phyloP scores from a whole-genome alignment of 129 eudicot genomes.

The Solidago caesia region DNA sequence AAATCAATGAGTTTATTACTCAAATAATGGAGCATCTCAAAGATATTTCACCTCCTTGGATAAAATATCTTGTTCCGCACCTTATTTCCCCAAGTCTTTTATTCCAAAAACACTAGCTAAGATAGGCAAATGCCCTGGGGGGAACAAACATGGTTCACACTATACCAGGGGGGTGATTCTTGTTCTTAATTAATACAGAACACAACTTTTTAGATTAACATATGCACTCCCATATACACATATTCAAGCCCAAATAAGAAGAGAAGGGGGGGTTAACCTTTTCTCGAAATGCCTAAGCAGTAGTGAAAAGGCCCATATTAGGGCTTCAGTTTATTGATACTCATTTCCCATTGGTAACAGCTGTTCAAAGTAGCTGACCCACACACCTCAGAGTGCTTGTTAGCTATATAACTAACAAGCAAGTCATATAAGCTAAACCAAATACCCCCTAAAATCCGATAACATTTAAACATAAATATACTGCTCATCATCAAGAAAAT shows the following conservation, averaged over 20 bases:
- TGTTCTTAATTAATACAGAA: background rate
- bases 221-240: slow-evolving; percentile 1
- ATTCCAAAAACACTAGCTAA: background rate
- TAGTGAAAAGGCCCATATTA: no score
- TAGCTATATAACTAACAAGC: no score
- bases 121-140: background rate
- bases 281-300: no score
- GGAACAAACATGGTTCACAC: slow-evolving; percentile 1
- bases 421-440: background rate
- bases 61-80: background rate
- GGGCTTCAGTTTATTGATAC: no score
- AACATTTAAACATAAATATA: background rate
- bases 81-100: slow-evolving; percentile 7
- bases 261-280: no score
- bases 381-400: no score
- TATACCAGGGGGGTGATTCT: background rate
- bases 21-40: background rate
- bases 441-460: background rate
- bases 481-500: background rate
- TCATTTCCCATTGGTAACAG: no score
- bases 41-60: background rate
- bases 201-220: slow-evolving; percentile 1
- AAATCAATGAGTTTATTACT: slow-evolving; percentile 2
- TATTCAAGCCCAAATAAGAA: background rate
- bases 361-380: no score